Conservation (phyloP, 208 protist species). For the Trypanosoma cruzi region DNA sequence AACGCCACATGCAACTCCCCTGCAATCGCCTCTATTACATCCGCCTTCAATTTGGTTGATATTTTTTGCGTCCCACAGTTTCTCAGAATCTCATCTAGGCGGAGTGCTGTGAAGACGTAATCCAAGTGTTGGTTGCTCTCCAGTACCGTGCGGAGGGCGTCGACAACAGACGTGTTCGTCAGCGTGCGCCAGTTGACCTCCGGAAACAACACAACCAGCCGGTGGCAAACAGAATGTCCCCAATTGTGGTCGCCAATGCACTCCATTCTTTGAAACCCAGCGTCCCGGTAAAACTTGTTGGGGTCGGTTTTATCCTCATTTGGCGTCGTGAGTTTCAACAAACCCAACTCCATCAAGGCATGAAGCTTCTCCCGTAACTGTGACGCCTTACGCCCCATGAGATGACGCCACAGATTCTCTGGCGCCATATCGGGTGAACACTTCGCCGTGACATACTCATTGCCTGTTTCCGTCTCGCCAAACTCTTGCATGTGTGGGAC, state of each 20-base stretch:
- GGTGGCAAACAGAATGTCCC: constrained; percentile 25
- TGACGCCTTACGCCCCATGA: constrained; percentile 2
- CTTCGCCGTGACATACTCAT: background rate
- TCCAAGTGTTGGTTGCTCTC: constrained; percentile 33
- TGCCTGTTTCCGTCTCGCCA: background rate
- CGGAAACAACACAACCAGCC: constrained; percentile 24
- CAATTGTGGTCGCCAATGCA: constrained; percentile 40
- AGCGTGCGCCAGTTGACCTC: constrained; percentile 27
- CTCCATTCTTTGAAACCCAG: constrained; percentile 30
- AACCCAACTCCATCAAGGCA: constrained; percentile 5
- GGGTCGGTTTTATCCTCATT: background rate
- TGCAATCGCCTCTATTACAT: constrained; percentile 28
- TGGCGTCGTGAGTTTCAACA: constrained; percentile 2
- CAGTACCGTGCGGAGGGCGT: constrained; percentile 27
- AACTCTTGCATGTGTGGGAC: background rate
- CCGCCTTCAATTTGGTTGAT: constrained; percentile 29
- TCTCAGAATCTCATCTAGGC: background rate
- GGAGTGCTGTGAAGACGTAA: constrained; percentile 17
- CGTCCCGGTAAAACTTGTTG: constrained; percentile 4
- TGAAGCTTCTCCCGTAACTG: constrained; percentile 10
- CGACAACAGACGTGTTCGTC: constrained; percentile 2
- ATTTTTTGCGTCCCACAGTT: background rate
- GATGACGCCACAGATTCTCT: constrained; percentile 8
- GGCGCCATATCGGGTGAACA: background rate
- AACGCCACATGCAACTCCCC: constrained; percentile 27